Conservation (phyloP, 805 yeast genomes). For the Candida berthetii region DNA sequence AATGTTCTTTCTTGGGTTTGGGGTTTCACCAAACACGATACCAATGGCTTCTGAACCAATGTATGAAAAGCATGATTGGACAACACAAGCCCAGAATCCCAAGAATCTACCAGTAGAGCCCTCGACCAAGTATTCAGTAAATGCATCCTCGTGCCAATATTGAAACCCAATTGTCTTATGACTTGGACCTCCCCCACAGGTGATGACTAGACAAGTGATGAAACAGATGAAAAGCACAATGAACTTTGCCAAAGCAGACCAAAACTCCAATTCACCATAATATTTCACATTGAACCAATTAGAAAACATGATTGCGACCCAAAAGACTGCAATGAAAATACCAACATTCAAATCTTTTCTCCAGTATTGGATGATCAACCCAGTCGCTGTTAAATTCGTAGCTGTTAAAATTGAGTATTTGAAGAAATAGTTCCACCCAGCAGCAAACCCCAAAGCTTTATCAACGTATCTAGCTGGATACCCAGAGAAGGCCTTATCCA, state of each 20-base stretch:
- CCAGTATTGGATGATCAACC: constrained; percentile 51
- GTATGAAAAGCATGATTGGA: constrained; percentile 44
- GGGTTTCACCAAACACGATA: constrained; percentile 41
- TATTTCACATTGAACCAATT: constrained; percentile 40
- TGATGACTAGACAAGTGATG: constrained; percentile 30
- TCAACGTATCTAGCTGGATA: constrained; percentile 44
- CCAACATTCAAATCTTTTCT: constrained; percentile 32
- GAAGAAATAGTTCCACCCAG: constrained; percentile 48
- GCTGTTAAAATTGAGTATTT: constrained; percentile 44
- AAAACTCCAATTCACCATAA: constrained; percentile 38
- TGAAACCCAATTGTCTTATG: constrained; percentile 26
- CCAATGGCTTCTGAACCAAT: constrained; percentile 46
- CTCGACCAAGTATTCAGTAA: constrained; percentile 24
- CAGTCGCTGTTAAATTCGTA: constrained; percentile 50
- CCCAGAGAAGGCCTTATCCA: constrained; percentile 39
- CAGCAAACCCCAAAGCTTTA: constrained; percentile 45
- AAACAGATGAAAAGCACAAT: constrained; percentile 36
- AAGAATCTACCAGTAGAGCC: constrained; percentile 41
- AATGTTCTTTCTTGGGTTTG: constrained; percentile 40
- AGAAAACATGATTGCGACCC: constrained; percentile 34
- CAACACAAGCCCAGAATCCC: constrained; percentile 46
- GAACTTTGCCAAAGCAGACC: background rate
- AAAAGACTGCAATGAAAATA: constrained; percentile 47
- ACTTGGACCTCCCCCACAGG: constrained; percentile 36
- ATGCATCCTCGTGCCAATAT: constrained; percentile 33